Conservation (phyloP, 495 filamentous ascomycete species). For the Viridothelium virens region DNA sequence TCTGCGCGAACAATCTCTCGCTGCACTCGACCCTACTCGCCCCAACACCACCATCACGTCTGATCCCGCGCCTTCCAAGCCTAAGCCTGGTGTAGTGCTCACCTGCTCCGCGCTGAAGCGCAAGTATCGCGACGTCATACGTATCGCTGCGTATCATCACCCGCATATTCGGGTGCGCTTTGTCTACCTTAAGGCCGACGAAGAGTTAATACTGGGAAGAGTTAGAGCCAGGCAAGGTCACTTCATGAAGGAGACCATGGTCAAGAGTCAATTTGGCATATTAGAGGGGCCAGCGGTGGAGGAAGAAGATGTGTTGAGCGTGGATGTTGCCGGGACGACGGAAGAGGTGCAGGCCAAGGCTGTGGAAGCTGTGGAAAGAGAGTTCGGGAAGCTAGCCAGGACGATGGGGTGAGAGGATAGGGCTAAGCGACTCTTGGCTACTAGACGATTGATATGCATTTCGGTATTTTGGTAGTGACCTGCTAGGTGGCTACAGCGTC, state of each 20-base stretch:
- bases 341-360: constrained; percentile 62
- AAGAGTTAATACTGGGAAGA: constrained; percentile 64
- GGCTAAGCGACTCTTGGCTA: not conserved
- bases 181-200: constrained; percentile 75
- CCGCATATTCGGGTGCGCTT: constrained; percentile 80
- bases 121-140: constrained; percentile 95
- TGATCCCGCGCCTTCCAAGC: constrained; percentile 34
- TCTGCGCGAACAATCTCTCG: constrained; percentile 74
- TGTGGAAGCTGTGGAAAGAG: constrained; percentile 35
- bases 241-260: constrained; percentile 97
- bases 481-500: no score
- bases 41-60: constrained; percentile 6
- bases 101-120: constrained; percentile 95
- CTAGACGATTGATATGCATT: not conserved
- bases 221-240: constrained; percentile 69
- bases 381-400: not conserved
- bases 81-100: constrained; percentile 71
- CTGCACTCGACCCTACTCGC: constrained; percentile 46
- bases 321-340: constrained; percentile 64
- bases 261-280: constrained; percentile 80
- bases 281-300: constrained; percentile 71
- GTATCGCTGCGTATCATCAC: constrained; percentile 72
- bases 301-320: constrained; percentile 75
- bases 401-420: not conserved
- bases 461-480: not conserved